These are phyloP conservation scores for Arthrobotrys conoides DNA, from an alignment of 2,329 filamentous ascomycete species.

Conservation along the genomic window DNA sequence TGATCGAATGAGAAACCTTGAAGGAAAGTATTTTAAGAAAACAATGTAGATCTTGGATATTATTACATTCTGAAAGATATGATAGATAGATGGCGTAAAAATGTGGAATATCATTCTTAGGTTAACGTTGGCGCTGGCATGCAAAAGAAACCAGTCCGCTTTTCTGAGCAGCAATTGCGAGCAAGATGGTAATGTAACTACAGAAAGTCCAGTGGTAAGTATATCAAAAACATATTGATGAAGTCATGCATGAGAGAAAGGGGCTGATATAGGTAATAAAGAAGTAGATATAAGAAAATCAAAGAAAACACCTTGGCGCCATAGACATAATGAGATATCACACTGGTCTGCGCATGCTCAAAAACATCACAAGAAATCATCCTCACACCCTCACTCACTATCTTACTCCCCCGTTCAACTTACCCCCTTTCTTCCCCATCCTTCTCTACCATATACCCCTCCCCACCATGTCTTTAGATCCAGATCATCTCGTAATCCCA, in stretches of 20 bases:
- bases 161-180: neutral
- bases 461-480: neutral
- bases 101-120: slow-evolving; percentile 4
- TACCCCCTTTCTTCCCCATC: neutral
- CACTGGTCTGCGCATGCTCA: slow-evolving; percentile 2
- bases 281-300: neutral
- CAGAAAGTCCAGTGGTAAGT: neutral
- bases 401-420: neutral
- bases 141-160: neutral
- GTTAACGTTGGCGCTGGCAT: slow-evolving; percentile 3
- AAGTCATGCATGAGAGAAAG: neutral
- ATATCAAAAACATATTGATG: neutral
- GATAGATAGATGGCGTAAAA: neutral
- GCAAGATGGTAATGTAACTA: neutral
- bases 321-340: slow-evolving; percentile 8
- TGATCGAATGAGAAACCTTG: slow-evolving; percentile 8
- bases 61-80: neutral
- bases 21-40: neutral
- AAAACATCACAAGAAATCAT: slow-evolving; percentile 11
- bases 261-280: too few relatives aligned
- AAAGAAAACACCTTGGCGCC: slow-evolving; percentile 5
- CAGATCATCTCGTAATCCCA: slow-evolving; percentile 47
- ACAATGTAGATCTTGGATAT: neutral
- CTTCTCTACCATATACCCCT: neutral
- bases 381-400: neutral